phyloP scores from a whole-genome alignment of 2,329 filamentous ascomycete genomes.

The Thelonectria discophora region DNA sequence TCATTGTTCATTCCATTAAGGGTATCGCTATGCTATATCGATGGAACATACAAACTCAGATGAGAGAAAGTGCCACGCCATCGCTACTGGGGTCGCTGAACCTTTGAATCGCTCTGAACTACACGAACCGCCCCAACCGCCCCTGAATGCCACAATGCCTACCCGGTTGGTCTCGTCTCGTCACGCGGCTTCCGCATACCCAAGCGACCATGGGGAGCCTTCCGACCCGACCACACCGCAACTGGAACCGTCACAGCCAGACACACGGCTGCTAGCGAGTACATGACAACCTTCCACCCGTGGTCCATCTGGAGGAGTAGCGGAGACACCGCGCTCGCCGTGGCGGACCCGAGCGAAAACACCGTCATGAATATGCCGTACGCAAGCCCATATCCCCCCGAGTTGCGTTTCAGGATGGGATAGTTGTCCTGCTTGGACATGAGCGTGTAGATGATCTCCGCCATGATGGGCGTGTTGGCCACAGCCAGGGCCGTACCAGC shows the following conservation, averaged over 20 bases:
- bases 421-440: constrained; percentile 21
- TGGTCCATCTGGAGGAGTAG: constrained; percentile 12
- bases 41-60: too few species aligned
- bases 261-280: constrained; percentile 15
- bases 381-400: constrained; percentile 27
- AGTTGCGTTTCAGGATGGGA: constrained; percentile 18
- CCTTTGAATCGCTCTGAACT: too few species aligned
- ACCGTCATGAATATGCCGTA: constrained; percentile 30
- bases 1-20: too few species aligned
- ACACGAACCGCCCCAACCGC: too few species aligned
- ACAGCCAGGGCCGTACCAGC: constrained; percentile 24
- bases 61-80: too few species aligned
- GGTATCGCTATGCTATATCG: too few species aligned
- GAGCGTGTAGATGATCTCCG: constrained; percentile 24
- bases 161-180: too few species aligned
- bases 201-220: constrained; percentile 11
- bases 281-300: constrained; percentile 26
- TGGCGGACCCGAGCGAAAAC: constrained; percentile 24
- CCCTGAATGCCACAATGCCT: too few species aligned
- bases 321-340: constrained; percentile 23
- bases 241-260: constrained; percentile 15
- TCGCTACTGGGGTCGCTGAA: too few species aligned
- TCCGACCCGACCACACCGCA: constrained; percentile 18
- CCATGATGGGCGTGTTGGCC: constrained; percentile 28
- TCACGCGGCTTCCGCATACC: constrained; percentile 3